Evolutionary conservation across 2,329 filamentous ascomycete genomes (phyloP).

Genomic region (Pseudogymnoascus destructans): DNA sequence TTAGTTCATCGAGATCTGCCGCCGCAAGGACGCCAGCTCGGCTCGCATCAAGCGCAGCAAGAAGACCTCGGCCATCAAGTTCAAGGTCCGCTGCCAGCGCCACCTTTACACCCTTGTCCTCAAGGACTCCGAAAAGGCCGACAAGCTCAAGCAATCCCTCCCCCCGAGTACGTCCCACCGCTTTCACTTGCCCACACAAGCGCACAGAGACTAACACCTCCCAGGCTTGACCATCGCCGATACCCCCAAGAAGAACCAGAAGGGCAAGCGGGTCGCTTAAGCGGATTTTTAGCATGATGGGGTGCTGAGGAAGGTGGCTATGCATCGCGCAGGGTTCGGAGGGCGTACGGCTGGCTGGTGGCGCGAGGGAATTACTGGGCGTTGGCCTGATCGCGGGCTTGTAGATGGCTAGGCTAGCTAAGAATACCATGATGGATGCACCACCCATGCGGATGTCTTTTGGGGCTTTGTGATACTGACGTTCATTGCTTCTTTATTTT

Average conservation of each 20-base stretch:
- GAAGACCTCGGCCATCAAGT: slow-evolving; percentile 88
- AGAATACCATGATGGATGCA: slow-evolving; percentile 10
- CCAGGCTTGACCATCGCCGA: slow-evolving; percentile 46
- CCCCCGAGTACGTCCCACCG: slow-evolving; percentile 70
- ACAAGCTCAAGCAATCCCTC: slow-evolving; percentile 99
- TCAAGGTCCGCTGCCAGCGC: slow-evolving; percentile 98
- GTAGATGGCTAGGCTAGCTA: slow-evolving; percentile 9
- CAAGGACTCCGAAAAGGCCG: slow-evolving; percentile 98
- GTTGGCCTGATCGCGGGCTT: slow-evolving; percentile 8
- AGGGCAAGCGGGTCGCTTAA: slow-evolving; percentile 27
- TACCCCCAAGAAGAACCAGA: slow-evolving; percentile 47
- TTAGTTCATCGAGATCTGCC: slow-evolving; percentile 99
- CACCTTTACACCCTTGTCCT: slow-evolving; percentile 97
- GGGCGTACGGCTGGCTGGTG: slow-evolving; percentile 4
- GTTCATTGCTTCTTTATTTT: neutral
- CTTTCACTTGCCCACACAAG: slow-evolving; percentile 31
- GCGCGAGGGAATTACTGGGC: slow-evolving; percentile 2
- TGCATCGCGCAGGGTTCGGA: slow-evolving; percentile 1
- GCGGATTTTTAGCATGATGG: slow-evolving; percentile 9
- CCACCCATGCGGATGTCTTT: neutral
- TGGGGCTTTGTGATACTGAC: slow-evolving; percentile 1
- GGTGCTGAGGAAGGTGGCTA: slow-evolving; percentile 4
- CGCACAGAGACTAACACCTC: slow-evolving; percentile 13
- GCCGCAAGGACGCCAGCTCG: slow-evolving; percentile 97
- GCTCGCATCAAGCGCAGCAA: slow-evolving; percentile 94